A percentile compares a stretch with the other conserved stretches of the same genome.
Conservation (phyloP, 441 rosid species). For the Jatropha podagrica region DNA sequence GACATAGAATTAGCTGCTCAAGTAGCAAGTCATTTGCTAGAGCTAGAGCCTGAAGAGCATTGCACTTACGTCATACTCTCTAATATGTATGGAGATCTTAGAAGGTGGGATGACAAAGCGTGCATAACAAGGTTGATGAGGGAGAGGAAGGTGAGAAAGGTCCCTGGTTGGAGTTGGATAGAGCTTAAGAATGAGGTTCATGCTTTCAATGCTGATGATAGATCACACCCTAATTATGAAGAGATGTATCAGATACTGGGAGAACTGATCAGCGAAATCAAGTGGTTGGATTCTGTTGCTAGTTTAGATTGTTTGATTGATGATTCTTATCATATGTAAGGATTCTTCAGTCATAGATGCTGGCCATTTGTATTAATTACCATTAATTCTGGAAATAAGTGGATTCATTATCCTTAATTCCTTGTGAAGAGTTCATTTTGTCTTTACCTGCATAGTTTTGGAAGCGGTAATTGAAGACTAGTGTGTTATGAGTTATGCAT, state of each 20-base stretch:
- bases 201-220: slow-evolving; percentile 64
- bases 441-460: no score
- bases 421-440: no score
- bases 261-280: slow-evolving; percentile 52
- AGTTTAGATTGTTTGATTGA: slow-evolving; percentile 24
- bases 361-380: background rate
- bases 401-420: no score
- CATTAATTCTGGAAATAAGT: no score
- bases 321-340: slow-evolving; percentile 10
- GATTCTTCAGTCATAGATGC: background rate
- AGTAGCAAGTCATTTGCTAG: slow-evolving; percentile 56
- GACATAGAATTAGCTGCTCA: slow-evolving; percentile 60
- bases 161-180: slow-evolving; percentile 89
- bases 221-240: slow-evolving; percentile 41
- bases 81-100: slow-evolving; percentile 59
- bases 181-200: slow-evolving; percentile 58
- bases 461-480: no score
- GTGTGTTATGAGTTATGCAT: no score
- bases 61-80: slow-evolving; percentile 62
- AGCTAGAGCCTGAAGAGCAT: slow-evolving; percentile 70
- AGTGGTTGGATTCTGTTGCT: slow-evolving; percentile 34
- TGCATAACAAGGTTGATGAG: slow-evolving; percentile 58
- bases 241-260: slow-evolving; percentile 46
- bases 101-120: slow-evolving; percentile 66
- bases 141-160: slow-evolving; percentile 68